Evolutionary conservation across 1,284 basidiomycete species (phyloP).

Genomic region (Leccinum ponderosum): DNA sequence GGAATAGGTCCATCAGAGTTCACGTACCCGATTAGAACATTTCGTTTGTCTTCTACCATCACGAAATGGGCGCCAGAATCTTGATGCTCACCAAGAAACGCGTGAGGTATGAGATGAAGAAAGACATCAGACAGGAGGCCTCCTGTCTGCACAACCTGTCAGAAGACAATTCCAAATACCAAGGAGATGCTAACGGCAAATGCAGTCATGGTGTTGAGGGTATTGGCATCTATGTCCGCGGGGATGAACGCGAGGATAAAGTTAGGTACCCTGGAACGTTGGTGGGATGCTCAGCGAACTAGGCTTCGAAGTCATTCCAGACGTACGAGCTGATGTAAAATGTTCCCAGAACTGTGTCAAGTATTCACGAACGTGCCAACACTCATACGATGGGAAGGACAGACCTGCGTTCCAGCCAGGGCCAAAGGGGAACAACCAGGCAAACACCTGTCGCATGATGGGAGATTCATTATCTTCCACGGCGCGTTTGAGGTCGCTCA

Average conservation of each 20-base stretch:
- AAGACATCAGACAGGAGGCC: conserved; percentile 90
- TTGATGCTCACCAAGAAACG: conserved; percentile 86
- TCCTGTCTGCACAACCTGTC: conserved; percentile 62
- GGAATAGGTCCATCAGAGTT: conserved; percentile 5
- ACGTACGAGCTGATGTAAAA: conserved; percentile 93
- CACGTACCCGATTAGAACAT: conserved; percentile 80
- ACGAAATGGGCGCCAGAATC: conserved; percentile 68
- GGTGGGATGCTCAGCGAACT: conserved; percentile 18
- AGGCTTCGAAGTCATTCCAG: conserved; percentile 15
- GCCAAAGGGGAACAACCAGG: conserved; percentile 81
- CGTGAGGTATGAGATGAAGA: conserved; percentile 85
- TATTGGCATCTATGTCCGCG: conserved; percentile 77
- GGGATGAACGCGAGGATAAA: conserved; percentile 91
- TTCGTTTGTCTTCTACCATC: conserved; percentile 86
- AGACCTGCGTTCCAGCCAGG: conserved; percentile 81
- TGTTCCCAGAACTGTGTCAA: conserved; percentile 68
- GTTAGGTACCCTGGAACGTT: conserved; percentile 72
- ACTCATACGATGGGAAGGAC: conserved; percentile 20
- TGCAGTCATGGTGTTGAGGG: conserved; percentile 88
- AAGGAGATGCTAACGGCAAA: conserved; percentile 61
- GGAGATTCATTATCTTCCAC: conserved; percentile 67
- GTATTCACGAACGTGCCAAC: conserved; percentile 27
- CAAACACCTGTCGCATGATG: conserved; percentile 75
- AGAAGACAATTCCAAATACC: conserved; percentile 17
- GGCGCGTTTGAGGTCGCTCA: conserved; percentile 58